These are phyloP conservation scores for Bocquillonia castaneifolia DNA, from an alignment of 441 rosid genomes.

Conservation along the genomic window DNA sequence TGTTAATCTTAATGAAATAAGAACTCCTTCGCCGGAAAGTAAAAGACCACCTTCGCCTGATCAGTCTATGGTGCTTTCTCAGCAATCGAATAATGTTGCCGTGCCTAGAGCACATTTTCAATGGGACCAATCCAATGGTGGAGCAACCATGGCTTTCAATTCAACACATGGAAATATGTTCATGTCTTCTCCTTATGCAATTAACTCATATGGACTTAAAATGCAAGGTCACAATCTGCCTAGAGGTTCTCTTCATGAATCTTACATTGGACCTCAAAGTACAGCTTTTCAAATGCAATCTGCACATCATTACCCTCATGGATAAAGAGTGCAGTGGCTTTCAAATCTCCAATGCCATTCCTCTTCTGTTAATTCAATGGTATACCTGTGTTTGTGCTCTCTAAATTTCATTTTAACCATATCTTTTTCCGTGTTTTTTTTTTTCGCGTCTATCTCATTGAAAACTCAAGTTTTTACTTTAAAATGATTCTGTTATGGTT, in stretches of 20 bases:
- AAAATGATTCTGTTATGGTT: conserved; percentile 26
- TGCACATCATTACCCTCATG: conserved; percentile 37
- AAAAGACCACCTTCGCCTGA: conserved; percentile 40
- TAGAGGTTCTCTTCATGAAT: conserved; percentile 28
- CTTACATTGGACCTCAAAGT: conserved; percentile 40
- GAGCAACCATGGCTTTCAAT: conserved; percentile 34
- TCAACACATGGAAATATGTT: conserved; percentile 36
- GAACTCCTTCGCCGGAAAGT: conserved; percentile 51
- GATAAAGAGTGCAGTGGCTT: conserved; percentile 23
- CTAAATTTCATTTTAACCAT: conserved; percentile 5
- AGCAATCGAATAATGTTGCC: conserved; percentile 31
- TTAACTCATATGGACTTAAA: conserved; percentile 38
- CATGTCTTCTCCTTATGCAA: conserved; percentile 37
- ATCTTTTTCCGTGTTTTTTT: neutral
- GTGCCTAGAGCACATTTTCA: conserved; percentile 39
- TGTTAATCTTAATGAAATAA: conserved; percentile 49
- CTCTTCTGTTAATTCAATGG: conserved; percentile 21
- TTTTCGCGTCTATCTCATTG: conserved; percentile 40
- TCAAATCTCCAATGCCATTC: conserved; percentile 9
- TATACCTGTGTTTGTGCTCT: conserved; percentile 28
- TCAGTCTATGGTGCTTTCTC: conserved; percentile 30
- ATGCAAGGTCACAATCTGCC: conserved; percentile 38
- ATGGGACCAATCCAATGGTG: conserved; percentile 46
- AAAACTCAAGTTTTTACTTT: conserved; percentile 26
- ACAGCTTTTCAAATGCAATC: conserved; percentile 46